Conservation (phyloP, 352 stramenopile species). For the Pseudoperonospora humuli region DNA sequence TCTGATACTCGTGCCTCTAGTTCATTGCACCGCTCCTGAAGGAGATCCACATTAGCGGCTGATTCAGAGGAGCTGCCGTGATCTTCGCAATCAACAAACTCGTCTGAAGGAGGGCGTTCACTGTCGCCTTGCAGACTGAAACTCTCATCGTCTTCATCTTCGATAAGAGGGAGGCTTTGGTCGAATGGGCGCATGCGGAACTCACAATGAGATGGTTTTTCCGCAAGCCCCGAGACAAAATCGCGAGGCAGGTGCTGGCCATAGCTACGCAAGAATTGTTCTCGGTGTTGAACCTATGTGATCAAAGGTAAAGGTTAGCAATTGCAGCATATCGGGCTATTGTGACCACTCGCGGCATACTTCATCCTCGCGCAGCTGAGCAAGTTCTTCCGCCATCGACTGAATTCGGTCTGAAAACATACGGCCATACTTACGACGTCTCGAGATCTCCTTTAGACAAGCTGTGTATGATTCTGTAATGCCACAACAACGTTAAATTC, state of each 20-base stretch:
- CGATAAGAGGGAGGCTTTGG: conserved; percentile 65
- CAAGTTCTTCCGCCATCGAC: conserved; percentile 80
- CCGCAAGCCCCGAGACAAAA: conserved; percentile 70
- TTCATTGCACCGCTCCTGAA: conserved; percentile 65
- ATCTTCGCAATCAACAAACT: conserved; percentile 27
- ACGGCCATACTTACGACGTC: conserved; percentile 58
- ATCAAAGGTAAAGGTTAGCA: conserved; percentile 6
- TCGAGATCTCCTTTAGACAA: conserved; percentile 73
- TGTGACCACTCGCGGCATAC: conserved; percentile 15
- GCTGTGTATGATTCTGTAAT: conserved; percentile 60
- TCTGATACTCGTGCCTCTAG: conserved; percentile 55
- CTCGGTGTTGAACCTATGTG: conserved; percentile 51
- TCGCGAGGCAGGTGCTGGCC: conserved; percentile 77
- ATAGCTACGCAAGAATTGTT: conserved; percentile 66
- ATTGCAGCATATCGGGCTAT: not conserved
- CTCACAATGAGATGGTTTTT: conserved; percentile 85
- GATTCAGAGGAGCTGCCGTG: conserved; percentile 14
- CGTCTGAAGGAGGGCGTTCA: conserved; percentile 16
- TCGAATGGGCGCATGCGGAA: conserved; percentile 85
- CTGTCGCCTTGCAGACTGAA: conserved; percentile 29
- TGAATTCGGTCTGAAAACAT: conserved; percentile 78
- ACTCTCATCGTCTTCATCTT: conserved; percentile 27
- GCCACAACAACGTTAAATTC: not conserved
- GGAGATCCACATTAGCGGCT: conserved; percentile 34
- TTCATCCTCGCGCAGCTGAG: conserved; percentile 74